These are phyloP conservation scores for Ceratocystis variospora DNA, from an alignment of 2,329 filamentous ascomycete species.

Conservation along the genomic window DNA sequence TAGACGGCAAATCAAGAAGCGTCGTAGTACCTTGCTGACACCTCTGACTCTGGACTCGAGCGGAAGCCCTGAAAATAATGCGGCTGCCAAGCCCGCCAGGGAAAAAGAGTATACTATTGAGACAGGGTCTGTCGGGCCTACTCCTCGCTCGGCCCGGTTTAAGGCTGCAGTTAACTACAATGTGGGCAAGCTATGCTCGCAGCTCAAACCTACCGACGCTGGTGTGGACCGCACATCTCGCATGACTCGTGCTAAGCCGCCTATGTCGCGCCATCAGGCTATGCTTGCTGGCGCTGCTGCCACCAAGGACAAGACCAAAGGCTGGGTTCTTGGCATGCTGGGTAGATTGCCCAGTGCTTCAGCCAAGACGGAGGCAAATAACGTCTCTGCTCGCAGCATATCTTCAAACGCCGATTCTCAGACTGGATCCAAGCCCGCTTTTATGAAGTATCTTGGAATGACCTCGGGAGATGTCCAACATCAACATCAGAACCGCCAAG, in stretches of 20 bases:
- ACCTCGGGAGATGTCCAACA: slow-evolving; percentile 30
- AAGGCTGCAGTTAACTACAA: slow-evolving; percentile 27
- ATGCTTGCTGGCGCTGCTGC: slow-evolving; percentile 25
- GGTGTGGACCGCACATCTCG: slow-evolving; percentile 38
- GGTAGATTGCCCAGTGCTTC: slow-evolving; percentile 1
- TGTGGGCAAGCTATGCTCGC: slow-evolving; percentile 20
- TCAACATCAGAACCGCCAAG: slow-evolving; percentile 28
- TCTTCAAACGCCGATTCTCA: neutral
- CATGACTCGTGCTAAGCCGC: slow-evolving; percentile 21
- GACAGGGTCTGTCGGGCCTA: slow-evolving; percentile 37
- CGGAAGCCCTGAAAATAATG: slow-evolving; percentile 16
- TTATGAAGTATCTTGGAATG: slow-evolving; percentile 32
- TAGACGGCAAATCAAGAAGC: slow-evolving; percentile 30
- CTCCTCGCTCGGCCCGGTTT: slow-evolving; percentile 32
- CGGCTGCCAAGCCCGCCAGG: slow-evolving; percentile 23
- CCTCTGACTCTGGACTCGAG: slow-evolving; percentile 30
- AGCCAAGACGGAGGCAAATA: slow-evolving; percentile 5
- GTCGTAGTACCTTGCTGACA: slow-evolving; percentile 37
- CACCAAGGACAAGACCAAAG: slow-evolving; percentile 25
- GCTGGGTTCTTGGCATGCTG: slow-evolving; percentile 21
- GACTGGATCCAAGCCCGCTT: slow-evolving; percentile 29
- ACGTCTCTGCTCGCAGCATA: slow-evolving; percentile 3
- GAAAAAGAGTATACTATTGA: slow-evolving; percentile 30
- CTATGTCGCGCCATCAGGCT: slow-evolving; percentile 18
- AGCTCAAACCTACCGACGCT: slow-evolving; percentile 8